Evolutionary conservation across 2,329 filamentous ascomycete species (phyloP).

Genomic region (Esteya vermicola): DNA sequence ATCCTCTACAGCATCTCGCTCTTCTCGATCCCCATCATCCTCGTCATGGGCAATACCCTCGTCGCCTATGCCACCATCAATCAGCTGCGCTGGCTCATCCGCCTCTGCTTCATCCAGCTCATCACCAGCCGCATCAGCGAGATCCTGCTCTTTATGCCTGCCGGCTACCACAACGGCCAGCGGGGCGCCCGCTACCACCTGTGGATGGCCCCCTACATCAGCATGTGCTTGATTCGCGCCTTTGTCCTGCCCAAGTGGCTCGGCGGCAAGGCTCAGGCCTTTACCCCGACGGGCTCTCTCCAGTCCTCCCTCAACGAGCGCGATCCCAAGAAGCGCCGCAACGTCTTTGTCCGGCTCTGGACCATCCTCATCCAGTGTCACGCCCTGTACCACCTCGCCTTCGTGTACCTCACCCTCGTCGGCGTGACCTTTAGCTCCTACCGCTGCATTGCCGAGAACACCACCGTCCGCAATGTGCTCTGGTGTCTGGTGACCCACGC

Average conservation of each 20-base stretch:
- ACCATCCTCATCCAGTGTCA: constrained; percentile 41
- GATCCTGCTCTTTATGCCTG: constrained; percentile 41
- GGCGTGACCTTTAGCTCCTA: constrained; percentile 35
- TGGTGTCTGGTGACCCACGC: constrained; percentile 42
- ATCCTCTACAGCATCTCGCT: constrained; percentile 34
- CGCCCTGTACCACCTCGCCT: constrained; percentile 38
- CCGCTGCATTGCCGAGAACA: constrained; percentile 28
- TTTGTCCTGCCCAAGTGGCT: constrained; percentile 46
- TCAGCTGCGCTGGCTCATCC: constrained; percentile 45
- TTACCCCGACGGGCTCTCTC: constrained; percentile 46
- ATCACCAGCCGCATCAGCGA: constrained; percentile 40
- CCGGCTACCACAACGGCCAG: constrained; percentile 45
- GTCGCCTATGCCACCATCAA: constrained; percentile 37
- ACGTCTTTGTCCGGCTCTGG: constrained; percentile 37
- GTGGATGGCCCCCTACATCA: constrained; percentile 50
- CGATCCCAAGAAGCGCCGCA: constrained; percentile 32
- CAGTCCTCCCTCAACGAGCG: constrained; percentile 43
- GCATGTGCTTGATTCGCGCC: constrained; percentile 40
- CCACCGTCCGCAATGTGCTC: constrained; percentile 21
- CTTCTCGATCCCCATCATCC: constrained; percentile 44
- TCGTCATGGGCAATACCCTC: constrained; percentile 38
- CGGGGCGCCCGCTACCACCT: constrained; percentile 40
- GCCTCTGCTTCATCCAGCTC: constrained; percentile 36
- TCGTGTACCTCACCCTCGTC: constrained; percentile 37
- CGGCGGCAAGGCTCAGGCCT: constrained; percentile 42